Evolutionary conservation across 352 stramenopile species (phyloP).

Genomic region (Blastocystis sp.): DNA sequence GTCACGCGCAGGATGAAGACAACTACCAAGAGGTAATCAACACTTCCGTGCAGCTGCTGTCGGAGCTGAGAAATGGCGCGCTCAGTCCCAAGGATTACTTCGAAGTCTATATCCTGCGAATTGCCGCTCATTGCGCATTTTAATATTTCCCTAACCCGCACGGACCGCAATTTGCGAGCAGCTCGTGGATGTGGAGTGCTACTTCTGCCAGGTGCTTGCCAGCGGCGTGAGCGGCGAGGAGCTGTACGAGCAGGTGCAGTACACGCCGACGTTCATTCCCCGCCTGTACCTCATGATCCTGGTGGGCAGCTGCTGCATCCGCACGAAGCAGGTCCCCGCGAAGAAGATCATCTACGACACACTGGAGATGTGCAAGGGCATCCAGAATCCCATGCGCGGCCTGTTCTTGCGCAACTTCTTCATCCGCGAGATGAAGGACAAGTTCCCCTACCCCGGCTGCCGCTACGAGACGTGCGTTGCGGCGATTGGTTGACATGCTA

Average conservation of each 20-base stretch:
- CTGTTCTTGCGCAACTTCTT: conserved; percentile 97
- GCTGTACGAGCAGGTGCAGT: conserved; percentile 87
- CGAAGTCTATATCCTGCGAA: conserved; percentile 86
- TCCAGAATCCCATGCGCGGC: conserved; percentile 93
- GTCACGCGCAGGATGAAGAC: conserved; percentile 70
- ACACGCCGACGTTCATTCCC: conserved; percentile 89
- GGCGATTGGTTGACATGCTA: background rate
- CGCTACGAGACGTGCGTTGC: conserved; percentile 46
- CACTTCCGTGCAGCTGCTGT: conserved; percentile 80
- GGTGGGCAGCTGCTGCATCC: conserved; percentile 91
- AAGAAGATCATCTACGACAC: conserved; percentile 92
- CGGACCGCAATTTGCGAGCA: conserved; percentile 82
- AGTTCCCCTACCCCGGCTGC: conserved; percentile 63
- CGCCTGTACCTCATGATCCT: conserved; percentile 93
- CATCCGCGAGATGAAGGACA: conserved; percentile 75
- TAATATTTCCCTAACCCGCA: background rate
- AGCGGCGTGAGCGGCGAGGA: conserved; percentile 82
- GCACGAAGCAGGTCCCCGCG: conserved; percentile 77
- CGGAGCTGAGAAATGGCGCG: conserved; percentile 81
- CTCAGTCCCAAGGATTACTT: conserved; percentile 99
- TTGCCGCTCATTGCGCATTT: conserved; percentile 54
- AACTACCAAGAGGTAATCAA: conserved; percentile 81
- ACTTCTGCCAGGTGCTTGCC: conserved; percentile 82
- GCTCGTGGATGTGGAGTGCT: conserved; percentile 88
- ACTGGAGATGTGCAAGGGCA: conserved; percentile 95